Evolutionary conservation across 768 basidiomycete genomes (phyloP), one percentile per base, ranked within the genome.

Genomic region (Boletus huronensis): DNA sequence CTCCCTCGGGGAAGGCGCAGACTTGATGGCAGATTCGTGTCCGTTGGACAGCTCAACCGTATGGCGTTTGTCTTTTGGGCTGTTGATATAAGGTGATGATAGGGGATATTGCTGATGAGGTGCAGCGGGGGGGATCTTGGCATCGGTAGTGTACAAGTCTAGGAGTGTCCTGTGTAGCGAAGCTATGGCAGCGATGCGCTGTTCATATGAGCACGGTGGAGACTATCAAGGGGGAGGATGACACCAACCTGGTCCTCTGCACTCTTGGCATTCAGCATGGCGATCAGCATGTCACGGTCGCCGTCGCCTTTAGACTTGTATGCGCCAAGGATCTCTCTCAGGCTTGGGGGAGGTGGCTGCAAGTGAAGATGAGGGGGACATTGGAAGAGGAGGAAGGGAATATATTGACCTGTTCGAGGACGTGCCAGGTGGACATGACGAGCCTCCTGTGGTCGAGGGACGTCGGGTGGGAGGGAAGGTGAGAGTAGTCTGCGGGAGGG

Each of bases 221-320:
- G 28, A 29, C 39, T 48, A 56, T 35, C 47, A 52, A 50, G 42
- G 52, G 48, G 53, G 48, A 48, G 32, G 57, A 31, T 17, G 40
- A 26, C 26, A 64, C 82, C 39, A 59, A 91, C 92, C 82, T 96
- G 89, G 67, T 97, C 94, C 69, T 97, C 94, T 13, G 94, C 87
- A 43, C 85, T 82, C 76, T 97, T 97, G 65, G 93, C 93, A 56
- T 88, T 92, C 47, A 97, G 77, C 81, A 97, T 89, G 60, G 91
- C 83, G 34, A 96, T 79, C 21, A 97, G 78, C 83, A 95, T 88
- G 49, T 95, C 92, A 23, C 93, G 80, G 77, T 97, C 94, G 40
- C 92, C 93, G 57, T 94, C 90, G 56, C 94, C 94, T 64, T 86
- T 90, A 36, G 83, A 73, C 53, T 82, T 79, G 75, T 95, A 97